Evolutionary conservation across 176 grass and related monocot species (phyloP).

Genomic region (Echinochloa phyllopogon): DNA sequence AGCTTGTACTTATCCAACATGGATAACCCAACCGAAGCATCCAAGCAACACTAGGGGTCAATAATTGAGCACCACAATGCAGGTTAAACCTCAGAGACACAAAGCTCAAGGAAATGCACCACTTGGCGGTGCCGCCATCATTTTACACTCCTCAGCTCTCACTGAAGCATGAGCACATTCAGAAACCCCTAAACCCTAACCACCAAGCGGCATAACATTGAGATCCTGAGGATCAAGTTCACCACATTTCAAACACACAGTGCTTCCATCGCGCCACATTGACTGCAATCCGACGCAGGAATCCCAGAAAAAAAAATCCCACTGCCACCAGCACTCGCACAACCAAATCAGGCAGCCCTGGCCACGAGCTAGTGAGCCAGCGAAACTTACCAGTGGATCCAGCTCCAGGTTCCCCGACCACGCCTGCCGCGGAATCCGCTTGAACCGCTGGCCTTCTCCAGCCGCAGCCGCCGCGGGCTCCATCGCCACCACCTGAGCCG

Average conservation of each 20-base stretch:
- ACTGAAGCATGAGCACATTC: constrained; percentile 7
- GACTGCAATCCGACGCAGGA: background rate
- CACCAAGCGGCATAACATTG: constrained; percentile 18
- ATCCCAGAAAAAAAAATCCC: constrained; percentile 23
- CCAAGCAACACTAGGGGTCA: background rate
- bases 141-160: constrained; percentile 8
- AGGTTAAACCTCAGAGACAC: constrained; percentile 17
- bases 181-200: constrained; percentile 38
- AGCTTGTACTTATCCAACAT: constrained; percentile 8
- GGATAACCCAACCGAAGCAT: constrained; percentile 2
- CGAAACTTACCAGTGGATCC: constrained; percentile 72
- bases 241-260: constrained; percentile 32
- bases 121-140: background rate
- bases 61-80: constrained; percentile 14
- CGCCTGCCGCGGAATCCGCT: constrained; percentile 64
- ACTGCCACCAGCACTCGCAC: background rate
- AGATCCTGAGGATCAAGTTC: constrained; percentile 14
- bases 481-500: constrained; percentile 46
- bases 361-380: constrained; percentile 5
- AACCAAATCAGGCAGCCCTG: constrained; percentile 3
- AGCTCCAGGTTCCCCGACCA: constrained; percentile 61
- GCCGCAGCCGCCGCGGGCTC: constrained; percentile 55
- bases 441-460: constrained; percentile 78
- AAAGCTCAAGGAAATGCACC: background rate
- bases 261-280: constrained; percentile 23